Conservation (phyloP, 495 filamentous ascomycete genomes). For the Neurospora tetrasperma region DNA sequence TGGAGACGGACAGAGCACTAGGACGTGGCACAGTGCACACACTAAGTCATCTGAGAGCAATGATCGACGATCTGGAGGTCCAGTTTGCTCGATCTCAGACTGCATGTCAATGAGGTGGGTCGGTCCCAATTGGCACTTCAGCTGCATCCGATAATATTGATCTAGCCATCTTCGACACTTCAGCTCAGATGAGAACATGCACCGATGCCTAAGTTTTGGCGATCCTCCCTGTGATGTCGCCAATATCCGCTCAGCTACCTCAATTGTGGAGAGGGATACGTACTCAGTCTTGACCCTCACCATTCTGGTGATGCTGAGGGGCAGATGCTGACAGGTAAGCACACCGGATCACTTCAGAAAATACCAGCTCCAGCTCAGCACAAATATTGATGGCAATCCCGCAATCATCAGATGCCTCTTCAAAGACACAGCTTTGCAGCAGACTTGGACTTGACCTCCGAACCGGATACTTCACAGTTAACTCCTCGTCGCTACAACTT, state of each 20-base stretch:
- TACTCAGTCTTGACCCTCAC: not conserved
- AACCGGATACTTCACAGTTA: not conserved
- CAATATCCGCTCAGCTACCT: not conserved
- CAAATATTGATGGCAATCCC: not conserved
- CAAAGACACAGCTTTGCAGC: not conserved
- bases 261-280: not conserved
- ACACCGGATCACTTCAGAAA: not conserved
- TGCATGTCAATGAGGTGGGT: not conserved
- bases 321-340: not conserved
- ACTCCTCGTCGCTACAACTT: too few species aligned
- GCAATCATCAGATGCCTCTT: not conserved
- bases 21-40: not conserved
- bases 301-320: not conserved
- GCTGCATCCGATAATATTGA: not conserved
- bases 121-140: not conserved
- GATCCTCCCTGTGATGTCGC: not conserved
- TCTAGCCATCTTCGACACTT: not conserved
- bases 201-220: not conserved
- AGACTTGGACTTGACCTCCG: not conserved
- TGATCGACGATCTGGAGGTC: not conserved
- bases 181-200: not conserved
- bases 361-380: not conserved
- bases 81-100: not conserved
- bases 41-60: not conserved
- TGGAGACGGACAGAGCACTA: not conserved